Evolutionary conservation across 2,329 filamentous ascomycete species (phyloP), one percentile per base, ranked within the genome.

Genomic region (Aspergillus alliaceus): DNA sequence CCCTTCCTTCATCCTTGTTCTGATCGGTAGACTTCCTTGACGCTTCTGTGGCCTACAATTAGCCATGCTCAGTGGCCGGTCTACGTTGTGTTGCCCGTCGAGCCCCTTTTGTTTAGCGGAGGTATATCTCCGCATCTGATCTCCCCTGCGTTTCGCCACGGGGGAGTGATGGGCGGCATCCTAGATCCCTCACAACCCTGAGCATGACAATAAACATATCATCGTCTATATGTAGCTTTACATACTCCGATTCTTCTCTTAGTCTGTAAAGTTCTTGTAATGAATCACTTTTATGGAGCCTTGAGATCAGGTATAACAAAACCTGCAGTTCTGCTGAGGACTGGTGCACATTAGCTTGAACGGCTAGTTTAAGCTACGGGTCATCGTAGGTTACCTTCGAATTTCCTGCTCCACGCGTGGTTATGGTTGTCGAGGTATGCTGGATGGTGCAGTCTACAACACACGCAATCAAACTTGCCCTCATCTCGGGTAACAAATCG

Each of bases 11-110:
- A 66, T 62, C 49, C 72, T 69, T 42, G 73, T 64, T 50, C 72
- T 76, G 69, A 80, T 77, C 9, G 78, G 79, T 24, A 82, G 62
- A 15, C 3, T 7, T n/a, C 18, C 18, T 1, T 44, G 31, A n/a
- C 15, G 20, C 4, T 24, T 12, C 24, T 14, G 25, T 20, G 15
- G 9, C 27, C n/a, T 32, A 22, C 29, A n/a, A n/a, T 32, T 11
- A 48, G 27, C 12, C 5, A 32, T 18, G 24, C 6, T 2, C 24
- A 29, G 27, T 44, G 24, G 27, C 27, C 7, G 29, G 20, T 32
- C 29, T 7, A 7, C n/a, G 20, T 48, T 48, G 12, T 32, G 9
- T 14, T 32, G 44, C 44, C 14, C 15, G 6, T 32, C n/a, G 25
- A 24, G 25, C 11, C 12, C 25, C 27, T 48, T 18, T 18, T 14